Conservation (phyloP, 2,329 filamentous ascomycete species). For the Fusarium miscanthi region DNA sequence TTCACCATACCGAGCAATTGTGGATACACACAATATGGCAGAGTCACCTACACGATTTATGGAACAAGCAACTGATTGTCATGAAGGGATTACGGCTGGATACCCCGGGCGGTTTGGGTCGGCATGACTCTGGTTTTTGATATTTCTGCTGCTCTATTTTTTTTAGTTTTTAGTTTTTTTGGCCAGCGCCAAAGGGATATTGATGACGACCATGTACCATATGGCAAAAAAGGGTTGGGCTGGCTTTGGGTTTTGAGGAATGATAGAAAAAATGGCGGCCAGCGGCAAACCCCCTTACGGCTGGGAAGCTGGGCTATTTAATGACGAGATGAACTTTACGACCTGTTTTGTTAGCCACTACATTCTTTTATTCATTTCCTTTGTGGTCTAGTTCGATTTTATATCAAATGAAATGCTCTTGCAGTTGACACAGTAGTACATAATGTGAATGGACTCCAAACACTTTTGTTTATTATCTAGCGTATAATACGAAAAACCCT, state of each 20-base stretch:
- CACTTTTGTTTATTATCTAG: slow-evolving; percentile 29
- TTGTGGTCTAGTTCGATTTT: slow-evolving; percentile 17
- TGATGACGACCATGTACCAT: slow-evolving; percentile 43
- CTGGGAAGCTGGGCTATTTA: slow-evolving; percentile 33
- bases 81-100: slow-evolving; percentile 39
- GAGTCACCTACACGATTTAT: slow-evolving; percentile 26
- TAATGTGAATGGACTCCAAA: not conserved
- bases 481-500: slow-evolving; percentile 23
- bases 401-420: slow-evolving; percentile 15
- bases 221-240: slow-evolving; percentile 28
- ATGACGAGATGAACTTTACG: slow-evolving; percentile 48
- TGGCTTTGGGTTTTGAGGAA: slow-evolving; percentile 29
- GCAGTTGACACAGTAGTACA: not conserved
- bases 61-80: slow-evolving; percentile 25
- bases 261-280: slow-evolving; percentile 44
- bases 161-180: slow-evolving; percentile 28
- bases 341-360: slow-evolving; percentile 30
- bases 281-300: slow-evolving; percentile 33
- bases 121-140: slow-evolving; percentile 14
- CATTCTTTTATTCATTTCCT: slow-evolving; percentile 14
- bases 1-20: slow-evolving; percentile 32
- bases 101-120: slow-evolving; percentile 30
- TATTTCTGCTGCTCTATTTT: slow-evolving; percentile 1
- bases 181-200: slow-evolving; percentile 24
- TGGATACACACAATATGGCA: slow-evolving; percentile 36